A percentile compares a stretch with the other conserved stretches of the same genome.
These are phyloP conservation scores for Syncephalastrum sp. DNA, from an alignment of 371 early-diverging fungal genomes.

Conservation along the genomic window DNA sequence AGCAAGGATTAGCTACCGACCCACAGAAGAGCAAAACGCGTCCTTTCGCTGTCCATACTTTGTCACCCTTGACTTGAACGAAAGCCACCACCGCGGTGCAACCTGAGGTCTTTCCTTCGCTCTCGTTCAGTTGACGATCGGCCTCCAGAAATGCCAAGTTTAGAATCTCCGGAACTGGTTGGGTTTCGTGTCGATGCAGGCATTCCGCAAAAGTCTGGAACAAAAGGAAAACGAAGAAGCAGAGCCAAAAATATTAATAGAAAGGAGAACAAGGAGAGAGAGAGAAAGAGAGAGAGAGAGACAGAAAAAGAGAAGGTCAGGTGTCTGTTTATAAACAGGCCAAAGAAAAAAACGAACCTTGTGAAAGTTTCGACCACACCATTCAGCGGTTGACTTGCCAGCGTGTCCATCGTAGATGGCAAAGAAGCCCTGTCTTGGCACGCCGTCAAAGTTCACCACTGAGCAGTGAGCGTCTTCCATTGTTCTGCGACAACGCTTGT, in stretches of 20 bases:
- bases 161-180: conserved; percentile 75
- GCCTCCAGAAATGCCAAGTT: conserved; percentile 82
- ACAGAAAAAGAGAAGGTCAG: conserved; percentile 3
- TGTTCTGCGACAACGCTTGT: conserved; percentile 87
- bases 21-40: neutral
- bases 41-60: conserved; percentile 24
- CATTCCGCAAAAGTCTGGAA: conserved; percentile 22
- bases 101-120: conserved; percentile 78
- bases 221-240: neutral
- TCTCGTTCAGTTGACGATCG: conserved; percentile 76
- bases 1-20: neutral
- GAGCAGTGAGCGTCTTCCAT: conserved; percentile 96
- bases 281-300: neutral
- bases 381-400: conserved; percentile 93
- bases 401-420: conserved; percentile 99
- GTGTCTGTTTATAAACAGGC: neutral
- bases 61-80: conserved; percentile 46
- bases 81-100: conserved; percentile 92
- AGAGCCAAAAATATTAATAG: neutral
- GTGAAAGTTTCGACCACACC: conserved; percentile 92
- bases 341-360: conserved; percentile 48
- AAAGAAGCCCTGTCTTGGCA: conserved; percentile 86
- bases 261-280: too few species aligned
- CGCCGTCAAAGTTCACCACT: conserved; percentile 76
- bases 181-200: conserved; percentile 10